phyloP scores from a whole-genome alignment of 352 stramenopile species.

The Blastocystis sp. region DNA sequence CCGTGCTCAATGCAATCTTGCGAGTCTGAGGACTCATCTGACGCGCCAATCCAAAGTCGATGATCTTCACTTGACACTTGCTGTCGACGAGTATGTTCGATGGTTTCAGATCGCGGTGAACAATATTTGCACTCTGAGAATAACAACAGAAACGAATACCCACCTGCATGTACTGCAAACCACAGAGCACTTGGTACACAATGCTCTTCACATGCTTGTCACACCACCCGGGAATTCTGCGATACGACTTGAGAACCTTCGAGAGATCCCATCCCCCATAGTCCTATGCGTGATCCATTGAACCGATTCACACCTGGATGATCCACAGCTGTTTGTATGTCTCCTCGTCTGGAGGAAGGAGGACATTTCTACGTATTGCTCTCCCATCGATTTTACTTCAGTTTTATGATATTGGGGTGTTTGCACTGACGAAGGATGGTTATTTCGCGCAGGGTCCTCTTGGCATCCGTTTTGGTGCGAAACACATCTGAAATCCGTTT shows the following conservation, averaged over 20 bases:
- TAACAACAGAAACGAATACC: neutral
- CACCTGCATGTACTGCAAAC: conserved; percentile 51
- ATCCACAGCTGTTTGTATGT: conserved; percentile 45
- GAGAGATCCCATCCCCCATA: conserved; percentile 54
- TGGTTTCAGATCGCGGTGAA: conserved; percentile 73
- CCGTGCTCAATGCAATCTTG: neutral
- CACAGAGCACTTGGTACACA: conserved; percentile 57
- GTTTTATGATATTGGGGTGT: conserved; percentile 44
- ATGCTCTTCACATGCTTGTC: conserved; percentile 69
- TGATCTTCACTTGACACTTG: conserved; percentile 62
- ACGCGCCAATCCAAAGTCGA: conserved; percentile 46
- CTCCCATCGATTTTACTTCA: neutral
- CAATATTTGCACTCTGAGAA: conserved; percentile 58
- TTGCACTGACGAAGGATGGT: conserved; percentile 48
- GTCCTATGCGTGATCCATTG: neutral
- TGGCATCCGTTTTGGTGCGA: conserved; percentile 46
- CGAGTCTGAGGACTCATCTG: neutral
- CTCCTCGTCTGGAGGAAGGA: conserved; percentile 43
- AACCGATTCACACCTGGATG: neutral
- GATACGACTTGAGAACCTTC: conserved; percentile 44
- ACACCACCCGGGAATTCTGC: conserved; percentile 68
- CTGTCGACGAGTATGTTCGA: conserved; percentile 72
- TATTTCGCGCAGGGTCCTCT: conserved; percentile 46
- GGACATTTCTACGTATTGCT: neutral
- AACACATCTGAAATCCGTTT: conserved; percentile 56